Conservation (phyloP, 1,284 basidiomycete species). For the Irpex sp. region DNA sequence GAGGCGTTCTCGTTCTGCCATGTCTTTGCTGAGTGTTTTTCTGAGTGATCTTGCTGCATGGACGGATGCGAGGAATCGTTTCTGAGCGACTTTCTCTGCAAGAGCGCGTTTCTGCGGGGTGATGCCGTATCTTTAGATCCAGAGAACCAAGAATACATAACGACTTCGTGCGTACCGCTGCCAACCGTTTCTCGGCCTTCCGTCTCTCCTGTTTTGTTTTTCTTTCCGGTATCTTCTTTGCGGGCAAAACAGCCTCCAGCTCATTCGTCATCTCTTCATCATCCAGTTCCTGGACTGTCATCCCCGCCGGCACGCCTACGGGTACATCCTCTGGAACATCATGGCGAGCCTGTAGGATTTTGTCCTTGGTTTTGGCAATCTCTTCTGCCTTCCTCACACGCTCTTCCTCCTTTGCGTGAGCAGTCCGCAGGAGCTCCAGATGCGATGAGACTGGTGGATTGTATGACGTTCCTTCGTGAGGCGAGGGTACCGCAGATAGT, state of each 20-base stretch:
- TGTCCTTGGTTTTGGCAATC: constrained; percentile 50
- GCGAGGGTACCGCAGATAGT: constrained; percentile 66
- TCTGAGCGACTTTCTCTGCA: constrained; percentile 53
- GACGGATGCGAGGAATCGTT: constrained; percentile 56
- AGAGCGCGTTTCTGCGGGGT: constrained; percentile 56
- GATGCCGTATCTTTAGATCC: not conserved
- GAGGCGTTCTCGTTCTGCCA: constrained; percentile 41
- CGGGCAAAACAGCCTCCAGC: constrained; percentile 27
- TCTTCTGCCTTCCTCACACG: constrained; percentile 54
- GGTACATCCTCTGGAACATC: constrained; percentile 21
- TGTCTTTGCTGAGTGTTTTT: constrained; percentile 37
- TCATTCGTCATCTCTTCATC: constrained; percentile 31
- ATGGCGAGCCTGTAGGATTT: constrained; percentile 50
- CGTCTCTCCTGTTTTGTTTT: constrained; percentile 76
- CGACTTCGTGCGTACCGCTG: constrained; percentile 48
- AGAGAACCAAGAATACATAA: not conserved
- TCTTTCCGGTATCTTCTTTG: constrained; percentile 48
- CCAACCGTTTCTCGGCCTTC: constrained; percentile 54
- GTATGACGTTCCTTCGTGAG: constrained; percentile 91
- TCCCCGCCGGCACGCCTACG: constrained; percentile 44
- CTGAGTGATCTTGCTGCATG: constrained; percentile 51
- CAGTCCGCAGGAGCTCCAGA: constrained; percentile 69
- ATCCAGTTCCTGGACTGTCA: constrained; percentile 50
- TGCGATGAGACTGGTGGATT: constrained; percentile 84
- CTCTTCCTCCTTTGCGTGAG: constrained; percentile 66